phyloP scores from a whole-genome alignment of 164 flowering plant genomes.

The Echeveria elegans region DNA sequence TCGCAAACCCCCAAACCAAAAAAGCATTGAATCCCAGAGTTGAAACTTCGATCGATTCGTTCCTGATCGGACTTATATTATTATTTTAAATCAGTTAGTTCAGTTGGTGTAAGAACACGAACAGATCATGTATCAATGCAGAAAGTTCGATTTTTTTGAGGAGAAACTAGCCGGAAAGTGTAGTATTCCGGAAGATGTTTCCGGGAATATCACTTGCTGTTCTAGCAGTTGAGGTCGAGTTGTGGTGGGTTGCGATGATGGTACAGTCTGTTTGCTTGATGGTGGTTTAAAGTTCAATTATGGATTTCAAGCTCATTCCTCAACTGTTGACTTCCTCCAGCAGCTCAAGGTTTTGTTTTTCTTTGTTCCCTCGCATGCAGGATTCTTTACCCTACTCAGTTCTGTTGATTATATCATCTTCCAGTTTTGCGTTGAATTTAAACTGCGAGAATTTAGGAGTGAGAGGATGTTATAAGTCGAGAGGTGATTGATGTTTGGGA shows the following conservation, averaged over 20 bases:
- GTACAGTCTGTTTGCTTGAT: constrained; percentile 66
- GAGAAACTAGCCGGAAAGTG: constrained; percentile 61
- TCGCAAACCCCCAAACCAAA: too few relatives aligned
- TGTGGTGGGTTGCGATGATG: constrained; percentile 71
- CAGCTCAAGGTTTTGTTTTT: constrained; percentile 70
- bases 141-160: constrained; percentile 98
- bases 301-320: constrained; percentile 70
- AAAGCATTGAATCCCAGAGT: too few relatives aligned
- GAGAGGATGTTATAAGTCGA: too few relatives aligned
- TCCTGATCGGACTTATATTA: too few relatives aligned
- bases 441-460: too few relatives aligned
- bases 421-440: neutral
- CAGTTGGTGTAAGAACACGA: constrained; percentile 5
- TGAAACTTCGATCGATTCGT: too few relatives aligned
- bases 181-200: constrained; percentile 56
- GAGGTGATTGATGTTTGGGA: too few relatives aligned
- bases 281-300: constrained; percentile 78
- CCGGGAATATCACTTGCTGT: constrained; percentile 56
- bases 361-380: neutral
- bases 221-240: constrained; percentile 86
- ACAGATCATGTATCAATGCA: constrained; percentile 99
- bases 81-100: too few relatives aligned
- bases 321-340: constrained; percentile 70
- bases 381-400: too few relatives aligned
- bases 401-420: too few relatives aligned